phyloP scores from a whole-genome alignment of 1,284 basidiomycete species.

The Hortiboletus rubellus region DNA sequence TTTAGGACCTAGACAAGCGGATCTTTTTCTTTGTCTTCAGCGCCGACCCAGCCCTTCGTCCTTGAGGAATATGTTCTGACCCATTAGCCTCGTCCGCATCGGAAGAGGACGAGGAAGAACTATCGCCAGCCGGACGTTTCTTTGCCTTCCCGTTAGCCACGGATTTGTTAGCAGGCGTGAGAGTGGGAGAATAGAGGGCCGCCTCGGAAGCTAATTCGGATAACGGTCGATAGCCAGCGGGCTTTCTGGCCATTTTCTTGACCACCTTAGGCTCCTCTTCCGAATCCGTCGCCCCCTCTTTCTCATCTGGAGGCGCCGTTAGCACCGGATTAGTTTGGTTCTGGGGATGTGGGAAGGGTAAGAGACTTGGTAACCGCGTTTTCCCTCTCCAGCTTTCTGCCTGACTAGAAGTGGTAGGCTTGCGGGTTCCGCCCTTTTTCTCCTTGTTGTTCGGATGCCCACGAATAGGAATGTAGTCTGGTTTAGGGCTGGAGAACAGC shows the following conservation, averaged over 20 bases:
- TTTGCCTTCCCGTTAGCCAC: slow-evolving; percentile 27
- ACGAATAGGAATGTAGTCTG: neutral
- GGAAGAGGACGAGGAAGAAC: slow-evolving; percentile 42
- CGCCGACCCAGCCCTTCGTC: slow-evolving; percentile 50
- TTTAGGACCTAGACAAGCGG: slow-evolving; percentile 12
- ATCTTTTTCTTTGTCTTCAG: slow-evolving; percentile 30
- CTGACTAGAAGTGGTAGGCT: neutral
- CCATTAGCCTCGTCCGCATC: slow-evolving; percentile 38
- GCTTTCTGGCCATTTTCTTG: slow-evolving; percentile 30
- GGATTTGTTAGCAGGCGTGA: slow-evolving; percentile 24
- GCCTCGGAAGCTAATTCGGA: slow-evolving; percentile 50
- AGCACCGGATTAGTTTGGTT: slow-evolving; percentile 22
- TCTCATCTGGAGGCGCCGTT: neutral
- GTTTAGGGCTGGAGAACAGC: slow-evolving; percentile 37
- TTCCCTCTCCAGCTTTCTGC: slow-evolving; percentile 16
- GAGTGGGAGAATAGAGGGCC: slow-evolving; percentile 41
- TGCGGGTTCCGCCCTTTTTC: slow-evolving; percentile 4
- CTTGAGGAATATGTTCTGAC: slow-evolving; percentile 58
- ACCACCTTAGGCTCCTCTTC: slow-evolving; percentile 40
- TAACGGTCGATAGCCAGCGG: slow-evolving; percentile 44
- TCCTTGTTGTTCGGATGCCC: neutral
- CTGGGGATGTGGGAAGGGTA: slow-evolving; percentile 49
- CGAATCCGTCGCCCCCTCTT: slow-evolving; percentile 14
- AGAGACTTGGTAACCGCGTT: slow-evolving; percentile 3
- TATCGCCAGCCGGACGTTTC: slow-evolving; percentile 37